These are phyloP conservation scores for Megacollybia marginata DNA, from an alignment of 768 basidiomycete genomes.

Conservation along the genomic window DNA sequence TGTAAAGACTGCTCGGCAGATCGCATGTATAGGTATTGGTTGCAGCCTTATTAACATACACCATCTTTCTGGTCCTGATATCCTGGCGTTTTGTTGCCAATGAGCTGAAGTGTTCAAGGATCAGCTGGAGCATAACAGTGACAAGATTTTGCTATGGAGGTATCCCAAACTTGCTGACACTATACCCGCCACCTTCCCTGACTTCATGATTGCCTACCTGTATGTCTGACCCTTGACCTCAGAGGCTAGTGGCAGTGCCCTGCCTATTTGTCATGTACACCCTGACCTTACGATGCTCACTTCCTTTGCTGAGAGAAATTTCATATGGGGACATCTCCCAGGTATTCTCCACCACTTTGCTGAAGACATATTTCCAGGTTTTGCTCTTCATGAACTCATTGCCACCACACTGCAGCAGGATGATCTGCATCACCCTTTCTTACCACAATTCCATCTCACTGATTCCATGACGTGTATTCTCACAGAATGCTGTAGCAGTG, in stretches of 20 bases:
- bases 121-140: constrained; percentile 15
- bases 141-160: constrained; percentile 12
- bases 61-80: constrained; percentile 2
- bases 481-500: not conserved
- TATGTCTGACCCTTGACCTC: constrained; percentile 28
- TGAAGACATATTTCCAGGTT: not conserved
- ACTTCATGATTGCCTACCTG: constrained; percentile 23
- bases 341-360: not conserved
- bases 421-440: not conserved
- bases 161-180: constrained; percentile 16
- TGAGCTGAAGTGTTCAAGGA: constrained; percentile 17
- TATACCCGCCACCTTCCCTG: constrained; percentile 24
- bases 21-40: constrained; percentile 28
- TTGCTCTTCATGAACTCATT: not conserved
- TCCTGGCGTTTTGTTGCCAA: constrained; percentile 7
- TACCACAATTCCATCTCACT: not conserved
- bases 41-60: constrained; percentile 20
- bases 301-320: not conserved
- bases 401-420: not conserved
- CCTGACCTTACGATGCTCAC: not conserved
- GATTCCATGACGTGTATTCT: not conserved
- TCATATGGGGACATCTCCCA: not conserved
- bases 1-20: constrained; percentile 23
- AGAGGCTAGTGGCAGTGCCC: not conserved
- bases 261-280: not conserved